Base-by-base conservation (phyloP, 495 filamentous ascomycete genomes). In the Amniculicola lignicola region DNA sequence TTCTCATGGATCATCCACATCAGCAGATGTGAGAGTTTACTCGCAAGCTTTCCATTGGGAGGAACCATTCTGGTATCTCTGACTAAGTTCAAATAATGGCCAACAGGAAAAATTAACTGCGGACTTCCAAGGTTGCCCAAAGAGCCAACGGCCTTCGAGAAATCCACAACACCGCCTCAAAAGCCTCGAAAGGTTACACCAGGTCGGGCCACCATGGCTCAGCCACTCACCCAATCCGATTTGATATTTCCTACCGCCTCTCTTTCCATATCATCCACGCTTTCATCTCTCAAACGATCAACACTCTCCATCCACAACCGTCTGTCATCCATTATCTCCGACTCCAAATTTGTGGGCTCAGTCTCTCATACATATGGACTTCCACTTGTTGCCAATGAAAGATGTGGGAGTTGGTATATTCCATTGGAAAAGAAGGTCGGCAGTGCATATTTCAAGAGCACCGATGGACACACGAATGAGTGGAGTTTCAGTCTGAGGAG, bases 391-490 rank as follows among this genome's bases (percentile, higher is more conserved):
- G 87, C 90, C 19, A 98, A 98, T 63, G 89, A 96, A 68, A 77
- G 93, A 44, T 96, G 91, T 65, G 93, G 93, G 0, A 90, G 89
- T 67, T 98, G 93, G 93, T 98, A 98, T 69, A 87, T 96, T 31
- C 74, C 81, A 24, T 85, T 88, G 0, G 68, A 69, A 16, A 59
- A 53, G 10, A 90, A 90, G 66, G 71, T 70, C 1, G 87, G 79
- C 14, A 87, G 86, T 44, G 88, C 81, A 5, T 97, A 97, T 72
- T 98, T 96, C 72, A 98, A 98, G 76, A 94, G 89, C 72, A 98
- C 93, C 23, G 93, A 98, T 72, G 93, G 93, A 1, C 93, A 98
- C 73, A 79, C 78, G 0, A 87, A 88, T 16, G 79, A 93, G 69
- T 97, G 92, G 91, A 79, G 81, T 38, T 96, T 96, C 66, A 94